Conservation (phyloP, 306 rosid genomes). For the Fragaria nilgerrensis region DNA sequence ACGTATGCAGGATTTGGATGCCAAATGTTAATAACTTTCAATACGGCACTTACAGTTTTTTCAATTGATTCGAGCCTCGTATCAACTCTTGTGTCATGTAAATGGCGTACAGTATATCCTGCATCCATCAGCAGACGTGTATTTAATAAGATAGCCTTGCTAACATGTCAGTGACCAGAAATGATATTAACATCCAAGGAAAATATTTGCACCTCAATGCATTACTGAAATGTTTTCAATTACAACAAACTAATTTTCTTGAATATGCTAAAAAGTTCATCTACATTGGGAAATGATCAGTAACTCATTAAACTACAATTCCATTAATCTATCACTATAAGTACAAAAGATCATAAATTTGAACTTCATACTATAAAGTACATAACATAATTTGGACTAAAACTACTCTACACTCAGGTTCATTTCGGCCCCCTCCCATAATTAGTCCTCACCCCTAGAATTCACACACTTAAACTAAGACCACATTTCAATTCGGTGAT, state of each 20-base stretch:
- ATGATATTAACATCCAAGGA: background rate
- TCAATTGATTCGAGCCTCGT: slow-evolving; percentile 88
- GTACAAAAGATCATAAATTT: background rate
- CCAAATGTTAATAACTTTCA: background rate
- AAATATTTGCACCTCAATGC: background rate
- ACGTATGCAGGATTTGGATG: background rate
- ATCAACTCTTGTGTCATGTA: slow-evolving; percentile 64
- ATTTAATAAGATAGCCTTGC: background rate
- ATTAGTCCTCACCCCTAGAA: too few species aligned
- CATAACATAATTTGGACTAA: background rate
- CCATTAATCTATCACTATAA: background rate
- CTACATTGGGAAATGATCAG: background rate
- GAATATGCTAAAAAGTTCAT: background rate
- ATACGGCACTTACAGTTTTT: slow-evolving; percentile 45
- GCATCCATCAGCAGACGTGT: slow-evolving; percentile 18
- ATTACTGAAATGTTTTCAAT: background rate
- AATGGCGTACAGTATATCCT: slow-evolving; percentile 82
- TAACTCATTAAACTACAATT: background rate
- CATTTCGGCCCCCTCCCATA: background rate
- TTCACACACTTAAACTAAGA: background rate
- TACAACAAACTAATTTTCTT: background rate
- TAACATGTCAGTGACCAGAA: background rate
- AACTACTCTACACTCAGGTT: background rate
- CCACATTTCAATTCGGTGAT: background rate
- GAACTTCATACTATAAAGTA: background rate